Evolutionary conservation across 2,329 filamentous ascomycete species (phyloP).

Genomic region (Sarocladium kiliense): DNA sequence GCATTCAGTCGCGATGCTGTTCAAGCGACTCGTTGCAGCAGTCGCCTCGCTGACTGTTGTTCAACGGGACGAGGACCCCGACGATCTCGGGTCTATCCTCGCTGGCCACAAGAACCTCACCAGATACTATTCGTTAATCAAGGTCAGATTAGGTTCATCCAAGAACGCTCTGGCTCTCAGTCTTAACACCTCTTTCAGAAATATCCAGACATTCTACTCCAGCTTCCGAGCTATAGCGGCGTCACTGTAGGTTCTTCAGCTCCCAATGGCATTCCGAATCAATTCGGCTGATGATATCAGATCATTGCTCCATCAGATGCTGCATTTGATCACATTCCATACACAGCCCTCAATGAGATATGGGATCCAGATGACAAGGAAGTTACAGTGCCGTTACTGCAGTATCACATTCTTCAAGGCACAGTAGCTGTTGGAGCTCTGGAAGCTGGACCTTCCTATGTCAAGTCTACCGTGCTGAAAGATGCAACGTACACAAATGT

Average conservation of each 20-base stretch:
- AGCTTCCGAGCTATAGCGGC: constrained; percentile 36
- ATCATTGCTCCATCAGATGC: constrained; percentile 54
- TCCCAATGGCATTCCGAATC: background rate
- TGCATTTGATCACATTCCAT: constrained; percentile 51
- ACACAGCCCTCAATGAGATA: constrained; percentile 43
- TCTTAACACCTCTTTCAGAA: constrained; percentile 24
- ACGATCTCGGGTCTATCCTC: constrained; percentile 35
- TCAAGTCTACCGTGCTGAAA: constrained; percentile 38
- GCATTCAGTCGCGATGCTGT: background rate
- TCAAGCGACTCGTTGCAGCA: background rate
- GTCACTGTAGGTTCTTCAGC: constrained; percentile 32
- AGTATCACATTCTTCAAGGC: constrained; percentile 57
- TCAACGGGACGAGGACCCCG: constrained; percentile 11
- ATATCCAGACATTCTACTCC: constrained; percentile 39
- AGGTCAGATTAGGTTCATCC: constrained; percentile 25
- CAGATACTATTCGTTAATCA: constrained; percentile 38
- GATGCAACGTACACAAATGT: constrained; percentile 40
- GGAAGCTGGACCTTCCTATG: constrained; percentile 28
- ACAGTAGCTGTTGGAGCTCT: constrained; percentile 37
- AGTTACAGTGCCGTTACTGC: constrained; percentile 44
- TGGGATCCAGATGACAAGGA: constrained; percentile 38
- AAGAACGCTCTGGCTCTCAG: too few relatives aligned
- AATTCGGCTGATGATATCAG: constrained; percentile 13
- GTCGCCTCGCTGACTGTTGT: background rate
- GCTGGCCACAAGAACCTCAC: constrained; percentile 34